Base-by-base conservation (phyloP, 2,329 filamentous ascomycete species). In the Hirsutella minnesotensis region DNA sequence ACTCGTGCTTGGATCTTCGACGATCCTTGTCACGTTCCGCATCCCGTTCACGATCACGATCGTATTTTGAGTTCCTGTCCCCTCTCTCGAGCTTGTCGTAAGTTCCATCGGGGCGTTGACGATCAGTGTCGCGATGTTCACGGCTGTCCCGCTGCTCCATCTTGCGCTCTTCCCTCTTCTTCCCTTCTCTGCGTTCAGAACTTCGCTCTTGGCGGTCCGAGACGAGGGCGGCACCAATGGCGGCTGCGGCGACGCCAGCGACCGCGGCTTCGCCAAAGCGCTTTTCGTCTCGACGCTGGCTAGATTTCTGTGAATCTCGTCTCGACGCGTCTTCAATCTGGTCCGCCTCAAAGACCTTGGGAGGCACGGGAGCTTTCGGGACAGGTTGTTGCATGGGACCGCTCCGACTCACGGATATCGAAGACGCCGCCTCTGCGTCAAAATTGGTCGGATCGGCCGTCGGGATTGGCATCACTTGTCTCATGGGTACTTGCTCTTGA, bases 311-410 rank as follows among this genome's bases (percentile, higher is more conserved):
- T 10, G 57, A 51, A 19, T 64, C 61, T 15, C 53, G 60, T 27
- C 55, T 60, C 30, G 53, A 57, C 24, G 63, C 65, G 40, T 59
- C 53, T 22, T 64, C 62, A 22, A 62, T 49, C 38, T 58, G 63
- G 33, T 65, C 62, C 29, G 72, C 65, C 39, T 79, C 72, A 52
- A 86, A 85, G 1, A 89, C 72, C 16, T 75, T 75, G 47, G 75
- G 74, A 31, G 81, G 80, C 3, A 94, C 78, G 0, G 85, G 86
- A 3, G 75, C 70, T 45, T 86, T 74, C 2, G 89, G 89, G 51
- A 88, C 82, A 3, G 89, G 89, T 53, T 94, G 86, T 57, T 92
- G 83, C n/a, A 95, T 70, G n/a, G 27, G 15, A 3, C 9, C 9
- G 21, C 27, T 21, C 16, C 30, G 27, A 18, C 60, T 39, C 60